Percentiles rank a stretch among this genome's conserved stretches.
Evolutionary conservation across 176 grass and related monocot species (phyloP).

Genomic region (Dendrocalamus sinicus): DNA sequence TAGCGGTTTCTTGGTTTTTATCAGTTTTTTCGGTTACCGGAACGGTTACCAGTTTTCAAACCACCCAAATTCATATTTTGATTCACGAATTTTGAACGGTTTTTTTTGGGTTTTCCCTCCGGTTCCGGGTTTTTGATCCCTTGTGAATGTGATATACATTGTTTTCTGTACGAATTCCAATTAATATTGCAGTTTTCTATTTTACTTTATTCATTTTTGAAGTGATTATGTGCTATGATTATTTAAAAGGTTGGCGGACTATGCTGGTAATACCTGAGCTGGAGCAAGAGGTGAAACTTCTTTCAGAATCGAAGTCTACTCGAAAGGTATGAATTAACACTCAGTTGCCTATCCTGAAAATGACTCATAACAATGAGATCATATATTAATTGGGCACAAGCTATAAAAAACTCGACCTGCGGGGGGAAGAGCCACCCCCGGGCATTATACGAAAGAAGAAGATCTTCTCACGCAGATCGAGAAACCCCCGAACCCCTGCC

Average conservation of each 20-base stretch:
- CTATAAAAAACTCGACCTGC: too few relatives aligned
- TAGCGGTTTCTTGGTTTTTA: too few relatives aligned
- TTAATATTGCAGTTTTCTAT: conserved; percentile 16
- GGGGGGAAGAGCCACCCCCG: too few relatives aligned
- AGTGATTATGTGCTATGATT: conserved; percentile 26
- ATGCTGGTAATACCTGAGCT: conserved; percentile 99
- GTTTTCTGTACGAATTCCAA: background rate
- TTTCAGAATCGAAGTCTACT: conserved; percentile 62
- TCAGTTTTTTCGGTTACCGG: too few relatives aligned
- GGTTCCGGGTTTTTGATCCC: too few relatives aligned
- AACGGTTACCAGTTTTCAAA: too few relatives aligned
- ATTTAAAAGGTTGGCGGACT: conserved; percentile 83
- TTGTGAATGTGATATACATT: background rate
- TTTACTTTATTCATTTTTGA: conserved; percentile 39
- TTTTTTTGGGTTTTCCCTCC: too few relatives aligned
- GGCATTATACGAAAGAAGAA: too few relatives aligned
- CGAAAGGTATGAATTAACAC: conserved; percentile 67
- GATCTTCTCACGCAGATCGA: too few relatives aligned
- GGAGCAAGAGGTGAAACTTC: conserved; percentile 84
- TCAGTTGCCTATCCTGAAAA: conserved; percentile 13
- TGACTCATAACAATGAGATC: background rate
- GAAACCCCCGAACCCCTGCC: too few relatives aligned
- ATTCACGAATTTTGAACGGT: too few relatives aligned
- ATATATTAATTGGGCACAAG: background rate
- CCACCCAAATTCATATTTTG: too few relatives aligned